Conservation (phyloP, 2,329 filamentous ascomycete species). For the Escovopsis sp. region DNA sequence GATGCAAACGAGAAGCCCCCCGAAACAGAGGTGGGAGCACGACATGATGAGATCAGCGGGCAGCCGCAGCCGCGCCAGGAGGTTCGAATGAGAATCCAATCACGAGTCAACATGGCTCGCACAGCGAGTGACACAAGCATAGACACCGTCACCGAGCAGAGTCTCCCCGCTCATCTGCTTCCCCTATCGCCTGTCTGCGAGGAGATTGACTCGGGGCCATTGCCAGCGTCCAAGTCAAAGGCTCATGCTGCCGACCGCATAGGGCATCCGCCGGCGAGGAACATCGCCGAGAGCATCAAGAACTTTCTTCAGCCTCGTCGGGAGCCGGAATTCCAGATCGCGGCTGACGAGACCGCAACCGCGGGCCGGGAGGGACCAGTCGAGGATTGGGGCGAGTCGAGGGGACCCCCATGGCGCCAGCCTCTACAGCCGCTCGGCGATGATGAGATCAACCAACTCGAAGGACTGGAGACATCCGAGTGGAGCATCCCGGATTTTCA, state of each 20-base stretch:
- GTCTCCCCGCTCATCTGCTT: constrained; percentile 13
- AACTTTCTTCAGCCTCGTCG: constrained; percentile 15
- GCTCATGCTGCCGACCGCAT: constrained; percentile 2
- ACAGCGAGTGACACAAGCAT: constrained; percentile 18
- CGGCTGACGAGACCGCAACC: constrained; percentile 20
- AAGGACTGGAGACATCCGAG: constrained; percentile 5
- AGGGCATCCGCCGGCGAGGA: neutral
- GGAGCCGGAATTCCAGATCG: constrained; percentile 17
- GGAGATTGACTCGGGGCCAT: no score
- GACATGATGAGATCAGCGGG: neutral
- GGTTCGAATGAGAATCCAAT: constrained; percentile 13
- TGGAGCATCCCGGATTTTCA: constrained; percentile 3
- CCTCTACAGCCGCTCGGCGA: constrained; percentile 8
- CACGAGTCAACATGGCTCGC: constrained; percentile 18
- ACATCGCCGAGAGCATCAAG: constrained; percentile 13
- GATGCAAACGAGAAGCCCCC: no score
- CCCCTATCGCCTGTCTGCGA: constrained; percentile 3
- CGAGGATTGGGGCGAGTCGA: neutral
- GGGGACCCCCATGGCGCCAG: neutral
- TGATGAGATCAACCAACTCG: constrained; percentile 8
- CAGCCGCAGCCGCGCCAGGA: neutral
- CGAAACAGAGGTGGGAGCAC: no score
- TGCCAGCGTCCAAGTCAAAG: constrained; percentile 1
- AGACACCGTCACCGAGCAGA: constrained; percentile 8
- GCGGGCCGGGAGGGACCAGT: neutral